These are phyloP conservation scores for Penicillium fuscoglaucum DNA, from an alignment of 2,329 filamentous ascomycete genomes.

Conservation along the genomic window DNA sequence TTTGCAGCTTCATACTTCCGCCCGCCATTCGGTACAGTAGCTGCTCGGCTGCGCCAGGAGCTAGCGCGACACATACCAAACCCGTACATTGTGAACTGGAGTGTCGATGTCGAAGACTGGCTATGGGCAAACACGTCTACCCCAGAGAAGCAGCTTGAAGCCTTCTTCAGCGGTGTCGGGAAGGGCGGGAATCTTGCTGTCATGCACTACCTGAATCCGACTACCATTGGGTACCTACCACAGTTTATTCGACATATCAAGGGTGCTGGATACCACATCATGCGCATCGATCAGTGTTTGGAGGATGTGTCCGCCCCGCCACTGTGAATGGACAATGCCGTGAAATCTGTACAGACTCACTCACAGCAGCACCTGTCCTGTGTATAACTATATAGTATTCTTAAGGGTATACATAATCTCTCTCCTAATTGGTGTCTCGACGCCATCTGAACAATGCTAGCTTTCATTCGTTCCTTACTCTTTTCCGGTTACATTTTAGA, in stretches of 20 bases:
- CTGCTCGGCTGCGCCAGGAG: conserved; percentile 64
- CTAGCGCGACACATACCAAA: conserved; percentile 55
- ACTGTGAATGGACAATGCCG: conserved; percentile 8
- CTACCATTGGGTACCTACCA: conserved; percentile 63
- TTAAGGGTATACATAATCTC: conserved; percentile 3
- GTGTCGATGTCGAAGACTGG: conserved; percentile 71
- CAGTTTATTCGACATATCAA: conserved; percentile 67
- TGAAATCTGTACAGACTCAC: not conserved
- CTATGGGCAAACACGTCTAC: conserved; percentile 62
- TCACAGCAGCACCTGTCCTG: not conserved
- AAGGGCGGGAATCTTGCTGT: conserved; percentile 66
- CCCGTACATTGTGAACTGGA: conserved; percentile 66
- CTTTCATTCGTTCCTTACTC: not conserved
- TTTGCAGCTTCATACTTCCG: conserved; percentile 60
- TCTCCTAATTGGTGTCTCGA: not conserved
- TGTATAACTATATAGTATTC: not conserved
- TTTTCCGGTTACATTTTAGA: not conserved
- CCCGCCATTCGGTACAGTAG: conserved; percentile 68
- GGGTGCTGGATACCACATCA: conserved; percentile 62
- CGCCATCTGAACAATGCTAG: not conserved
- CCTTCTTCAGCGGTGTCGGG: conserved; percentile 63
- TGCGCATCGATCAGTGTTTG: conserved; percentile 68
- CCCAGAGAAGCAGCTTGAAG: conserved; percentile 66
- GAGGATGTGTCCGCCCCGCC: conserved; percentile 51
- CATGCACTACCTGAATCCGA: conserved; percentile 67